Percentiles rank a stretch among this genome's conserved stretches.
Conservation (phyloP, 176 grass and related monocot species). For the Musa acuminata region DNA sequence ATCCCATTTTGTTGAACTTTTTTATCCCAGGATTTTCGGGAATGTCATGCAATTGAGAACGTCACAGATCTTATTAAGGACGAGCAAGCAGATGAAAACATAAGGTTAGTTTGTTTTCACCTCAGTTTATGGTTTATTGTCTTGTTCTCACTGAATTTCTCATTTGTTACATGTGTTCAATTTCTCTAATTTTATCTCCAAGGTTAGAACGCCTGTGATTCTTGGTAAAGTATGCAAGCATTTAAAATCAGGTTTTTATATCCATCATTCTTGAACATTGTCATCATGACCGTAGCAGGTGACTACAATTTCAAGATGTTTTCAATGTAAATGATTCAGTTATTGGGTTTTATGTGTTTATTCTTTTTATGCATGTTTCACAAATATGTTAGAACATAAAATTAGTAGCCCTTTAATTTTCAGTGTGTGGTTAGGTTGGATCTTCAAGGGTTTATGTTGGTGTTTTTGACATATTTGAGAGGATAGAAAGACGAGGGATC, state of each 20-base stretch:
- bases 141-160: neutral
- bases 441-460: neutral
- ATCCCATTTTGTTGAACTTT: slow-evolving; percentile 19
- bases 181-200: neutral
- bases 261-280: neutral
- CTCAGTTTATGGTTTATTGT: neutral
- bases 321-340: neutral
- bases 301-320: neutral
- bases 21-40: slow-evolving; percentile 63
- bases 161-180: neutral
- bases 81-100: slow-evolving; percentile 64
- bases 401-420: too few species aligned
- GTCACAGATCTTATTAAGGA: slow-evolving; percentile 91
- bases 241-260: neutral
- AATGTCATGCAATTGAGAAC: slow-evolving; percentile 77
- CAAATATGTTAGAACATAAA: too few species aligned
- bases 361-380: neutral
- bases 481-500: neutral
- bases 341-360: neutral
- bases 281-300: neutral
- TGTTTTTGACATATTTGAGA: neutral
- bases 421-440: neutral
- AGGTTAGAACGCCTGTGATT: neutral
- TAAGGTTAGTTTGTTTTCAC: slow-evolving; percentile 49
- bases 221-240: neutral